Conservation (phyloP, 2,329 filamentous ascomycete species). For the Fusarium tricinctum region DNA sequence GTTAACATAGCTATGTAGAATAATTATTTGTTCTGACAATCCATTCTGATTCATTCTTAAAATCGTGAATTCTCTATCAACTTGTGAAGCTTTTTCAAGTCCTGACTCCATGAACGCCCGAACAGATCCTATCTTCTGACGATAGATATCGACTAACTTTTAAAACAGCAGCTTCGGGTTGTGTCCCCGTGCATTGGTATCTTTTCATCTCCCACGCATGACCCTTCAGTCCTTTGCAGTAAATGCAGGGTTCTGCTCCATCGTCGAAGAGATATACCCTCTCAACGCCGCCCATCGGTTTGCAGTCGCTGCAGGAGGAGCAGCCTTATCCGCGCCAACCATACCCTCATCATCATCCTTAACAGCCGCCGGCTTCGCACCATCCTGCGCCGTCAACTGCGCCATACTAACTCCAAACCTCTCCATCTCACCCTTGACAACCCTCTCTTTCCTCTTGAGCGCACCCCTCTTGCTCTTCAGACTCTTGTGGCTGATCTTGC, state of each 20-base stretch:
- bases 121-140: neutral
- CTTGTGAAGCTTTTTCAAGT: neutral
- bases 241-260: conserved; percentile 90
- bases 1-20: conserved; percentile 33
- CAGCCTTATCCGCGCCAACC: conserved; percentile 30
- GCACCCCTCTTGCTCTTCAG: conserved; percentile 82
- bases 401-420: conserved; percentile 88
- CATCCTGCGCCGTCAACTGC: conserved; percentile 67
- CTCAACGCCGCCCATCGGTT: conserved; percentile 85
- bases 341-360: conserved; percentile 34
- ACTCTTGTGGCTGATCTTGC: conserved; percentile 80
- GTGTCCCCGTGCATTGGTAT: conserved; percentile 14
- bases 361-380: conserved; percentile 16
- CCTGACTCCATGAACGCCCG: conserved; percentile 44
- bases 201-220: neutral
- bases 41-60: neutral
- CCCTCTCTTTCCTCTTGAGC: conserved; percentile 83
- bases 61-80: neutral
- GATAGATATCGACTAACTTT: neutral
- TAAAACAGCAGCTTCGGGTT: neutral
- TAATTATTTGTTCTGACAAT: conserved; percentile 6
- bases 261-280: conserved; percentile 85
- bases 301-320: conserved; percentile 58
- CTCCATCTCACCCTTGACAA: conserved; percentile 85
- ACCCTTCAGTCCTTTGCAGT: conserved; percentile 43